Evolutionary conservation across 2,329 filamentous ascomycete genomes (phyloP).

Genomic region (Alternaria gansuensis): DNA sequence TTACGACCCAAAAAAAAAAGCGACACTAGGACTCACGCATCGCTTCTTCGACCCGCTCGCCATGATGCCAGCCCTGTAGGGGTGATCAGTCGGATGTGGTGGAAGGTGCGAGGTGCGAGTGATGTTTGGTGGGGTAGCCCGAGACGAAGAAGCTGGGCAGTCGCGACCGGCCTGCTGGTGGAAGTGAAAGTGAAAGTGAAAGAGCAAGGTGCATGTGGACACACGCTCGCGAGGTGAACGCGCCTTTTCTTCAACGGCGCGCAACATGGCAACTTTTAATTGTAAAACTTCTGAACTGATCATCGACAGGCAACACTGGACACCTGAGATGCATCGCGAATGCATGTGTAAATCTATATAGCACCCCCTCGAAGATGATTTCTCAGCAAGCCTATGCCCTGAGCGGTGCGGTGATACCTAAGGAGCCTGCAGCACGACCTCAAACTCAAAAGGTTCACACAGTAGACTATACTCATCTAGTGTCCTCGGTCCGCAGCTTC

Average conservation of each 20-base stretch:
- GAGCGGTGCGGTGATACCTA: not conserved
- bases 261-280: not conserved
- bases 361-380: not conserved
- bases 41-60: conserved; percentile 15
- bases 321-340: not conserved
- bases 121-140: not conserved
- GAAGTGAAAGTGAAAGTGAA: not conserved
- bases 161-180: not conserved
- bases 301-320: not conserved
- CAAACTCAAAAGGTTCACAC: conserved; percentile 52
- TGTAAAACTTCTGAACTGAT: not conserved
- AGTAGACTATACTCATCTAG: conserved; percentile 53
- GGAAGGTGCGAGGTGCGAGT: not conserved
- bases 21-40: conserved; percentile 1
- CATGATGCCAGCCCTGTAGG: conserved; percentile 10
- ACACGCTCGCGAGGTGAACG: not conserved
- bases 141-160: not conserved
- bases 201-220: not conserved
- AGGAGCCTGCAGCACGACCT: conserved; percentile 35
- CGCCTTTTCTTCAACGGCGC: not conserved
- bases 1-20: not conserved
- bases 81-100: not conserved
- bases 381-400: not conserved
- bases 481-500: conserved; percentile 67
- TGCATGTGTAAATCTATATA: not conserved